Evolutionary conservation across 192 early-diverging fungal species (phyloP).

Genomic region (Linnemannia elongata): DNA sequence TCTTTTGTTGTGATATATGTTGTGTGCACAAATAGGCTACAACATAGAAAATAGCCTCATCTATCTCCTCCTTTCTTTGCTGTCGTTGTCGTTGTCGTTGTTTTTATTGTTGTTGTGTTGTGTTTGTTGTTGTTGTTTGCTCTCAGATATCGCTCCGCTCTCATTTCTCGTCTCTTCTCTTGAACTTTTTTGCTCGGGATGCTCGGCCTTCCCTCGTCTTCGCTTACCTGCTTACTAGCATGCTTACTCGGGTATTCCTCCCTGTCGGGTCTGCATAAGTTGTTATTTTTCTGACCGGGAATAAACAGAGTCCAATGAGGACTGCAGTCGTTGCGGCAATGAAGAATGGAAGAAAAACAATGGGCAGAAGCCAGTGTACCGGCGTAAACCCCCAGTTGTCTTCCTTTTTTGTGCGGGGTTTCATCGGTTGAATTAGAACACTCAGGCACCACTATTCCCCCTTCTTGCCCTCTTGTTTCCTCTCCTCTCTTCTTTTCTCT

Average conservation of each 20-base stretch:
- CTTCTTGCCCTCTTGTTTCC: not conserved
- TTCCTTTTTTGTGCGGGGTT: not conserved
- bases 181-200: not conserved
- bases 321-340: not conserved
- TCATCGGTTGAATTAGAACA: not conserved
- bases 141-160: not conserved
- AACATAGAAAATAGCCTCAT: not conserved
- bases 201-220: not conserved
- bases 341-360: not conserved
- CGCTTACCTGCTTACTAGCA: no score
- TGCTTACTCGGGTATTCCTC: not conserved
- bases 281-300: not conserved
- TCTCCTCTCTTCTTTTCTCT: not conserved
- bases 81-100: not conserved
- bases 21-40: not conserved
- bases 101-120: not conserved
- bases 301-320: not conserved
- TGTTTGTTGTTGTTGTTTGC: not conserved
- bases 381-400: not conserved
- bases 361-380: not conserved
- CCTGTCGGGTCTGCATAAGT: no score
- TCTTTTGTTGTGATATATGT: not conserved
- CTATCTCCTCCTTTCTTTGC: not conserved
- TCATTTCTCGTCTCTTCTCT: not conserved
- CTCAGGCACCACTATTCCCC: no score